A percentile compares a stretch with the other conserved stretches of the same genome.
phyloP scores from a whole-genome alignment of 371 early-diverging fungal genomes.

The Mortierella sp. region DNA sequence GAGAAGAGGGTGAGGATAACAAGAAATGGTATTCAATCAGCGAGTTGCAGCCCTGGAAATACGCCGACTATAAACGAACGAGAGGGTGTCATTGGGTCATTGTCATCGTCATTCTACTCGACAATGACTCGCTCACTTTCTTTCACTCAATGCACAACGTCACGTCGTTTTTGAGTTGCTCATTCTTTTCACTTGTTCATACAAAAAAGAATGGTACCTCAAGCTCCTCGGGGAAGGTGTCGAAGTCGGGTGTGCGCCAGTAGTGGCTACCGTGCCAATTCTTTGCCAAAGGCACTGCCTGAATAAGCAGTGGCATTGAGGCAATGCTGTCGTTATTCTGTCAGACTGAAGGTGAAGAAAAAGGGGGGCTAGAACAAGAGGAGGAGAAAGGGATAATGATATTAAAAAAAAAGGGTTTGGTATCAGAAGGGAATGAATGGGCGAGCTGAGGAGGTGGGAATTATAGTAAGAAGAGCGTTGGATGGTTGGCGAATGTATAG shows the following conservation, averaged over 20 bases:
- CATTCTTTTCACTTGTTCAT: background rate
- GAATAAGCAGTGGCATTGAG: constrained; percentile 32
- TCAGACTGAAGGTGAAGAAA: background rate
- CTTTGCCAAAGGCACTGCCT: constrained; percentile 35
- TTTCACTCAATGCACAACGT: background rate
- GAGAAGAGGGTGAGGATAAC: no score
- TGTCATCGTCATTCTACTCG: no score
- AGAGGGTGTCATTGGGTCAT: no score
- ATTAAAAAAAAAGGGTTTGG: background rate
- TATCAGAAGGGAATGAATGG: background rate
- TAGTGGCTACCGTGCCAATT: constrained; percentile 24
- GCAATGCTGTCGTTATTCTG: background rate
- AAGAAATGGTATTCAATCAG: background rate
- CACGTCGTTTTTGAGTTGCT: no score
- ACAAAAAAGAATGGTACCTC: constrained; percentile 30
- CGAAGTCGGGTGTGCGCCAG: constrained; percentile 25
- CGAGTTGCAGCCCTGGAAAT: no score
- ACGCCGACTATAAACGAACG: no score
- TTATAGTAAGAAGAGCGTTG: background rate
- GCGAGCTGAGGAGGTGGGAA: background rate
- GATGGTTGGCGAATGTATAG: background rate
- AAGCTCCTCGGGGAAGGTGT: constrained; percentile 39
- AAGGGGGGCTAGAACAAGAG: background rate
- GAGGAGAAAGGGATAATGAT: background rate
- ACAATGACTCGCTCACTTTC: background rate